Evolutionary conservation across 148 eudicot species (phyloP), one percentile per base, ranked within the genome.

Genomic region (Tetragonia tetragonoides): DNA sequence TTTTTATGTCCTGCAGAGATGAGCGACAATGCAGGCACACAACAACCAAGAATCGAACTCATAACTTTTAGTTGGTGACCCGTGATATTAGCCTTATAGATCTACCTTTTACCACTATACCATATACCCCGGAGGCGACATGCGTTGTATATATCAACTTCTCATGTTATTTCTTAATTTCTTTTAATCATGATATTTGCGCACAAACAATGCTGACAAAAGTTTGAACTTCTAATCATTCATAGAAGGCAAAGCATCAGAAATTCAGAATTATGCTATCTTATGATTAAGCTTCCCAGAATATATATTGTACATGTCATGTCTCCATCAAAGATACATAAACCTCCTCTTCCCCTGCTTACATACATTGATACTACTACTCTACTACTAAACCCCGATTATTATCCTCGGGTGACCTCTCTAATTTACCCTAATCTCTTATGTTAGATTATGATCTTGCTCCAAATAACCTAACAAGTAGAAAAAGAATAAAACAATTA

Each of bases 401-500:
- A 47, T 68, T 54, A 24, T 54, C 41, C 69, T 66, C 77, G 51
- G 51, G 66, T 77, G 72, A 68, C 72, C 37, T 37, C 12, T 47
- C 71, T 76, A 81, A 73, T 20, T 74, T 17, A 57, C 46, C 53
- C 82, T 80, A 63, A 70, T 56, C 39, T 15, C 18, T 39, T 9
- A 39, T 69, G 81, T 82, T 82, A 82, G 77, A 59, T 66, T 74
- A 78, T 68, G 74, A 74, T 41, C 67, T 60, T 40, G 57, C 72
- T 69, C 57, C 67, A 41, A 24, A 38, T n/a, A 65, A 40, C 47
- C 78, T 77, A 37, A 59, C 16, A 34, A 73, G 10, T 20, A 47
- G 44, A 44, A 54, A 77, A 78, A 78, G 56, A 82, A 82, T 77
- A 59, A 82, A 82, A 73, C 74, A 82, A 82, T 77, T 41, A 49